Conservation (phyloP, 2,329 filamentous ascomycete genomes). For the Trichoderma atroviride region DNA sequence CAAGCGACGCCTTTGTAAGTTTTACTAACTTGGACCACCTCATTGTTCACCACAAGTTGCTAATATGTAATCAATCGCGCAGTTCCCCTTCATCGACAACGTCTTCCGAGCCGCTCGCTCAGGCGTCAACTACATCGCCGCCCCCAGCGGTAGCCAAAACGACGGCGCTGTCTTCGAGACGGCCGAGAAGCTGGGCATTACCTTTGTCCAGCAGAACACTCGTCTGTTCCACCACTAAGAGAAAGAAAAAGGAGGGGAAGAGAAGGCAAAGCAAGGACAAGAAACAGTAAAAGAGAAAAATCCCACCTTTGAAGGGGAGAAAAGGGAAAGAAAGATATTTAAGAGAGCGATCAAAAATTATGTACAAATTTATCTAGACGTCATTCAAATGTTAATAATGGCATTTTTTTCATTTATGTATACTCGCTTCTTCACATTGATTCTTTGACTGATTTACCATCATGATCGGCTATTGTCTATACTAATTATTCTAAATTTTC, state of each 20-base stretch:
- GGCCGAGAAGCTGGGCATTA: conserved; percentile 87
- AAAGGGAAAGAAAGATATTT: neutral
- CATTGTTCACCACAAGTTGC: neutral
- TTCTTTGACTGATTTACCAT: neutral
- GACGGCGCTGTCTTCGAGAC: conserved; percentile 82
- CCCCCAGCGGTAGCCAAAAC: conserved; percentile 87
- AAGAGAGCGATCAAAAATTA: conserved; percentile 18
- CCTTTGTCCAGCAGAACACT: conserved; percentile 92
- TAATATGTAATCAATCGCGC: neutral
- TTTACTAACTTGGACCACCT: neutral
- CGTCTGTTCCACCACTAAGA: conserved; percentile 90
- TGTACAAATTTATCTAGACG: conserved; percentile 17
- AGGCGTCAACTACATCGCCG: conserved; percentile 94
- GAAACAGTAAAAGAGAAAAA: neutral
- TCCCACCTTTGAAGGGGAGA: neutral
- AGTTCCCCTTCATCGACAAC: conserved; percentile 99
- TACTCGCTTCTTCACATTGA: neutral
- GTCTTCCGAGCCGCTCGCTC: conserved; percentile 88
- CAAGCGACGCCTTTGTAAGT: conserved; percentile 92
- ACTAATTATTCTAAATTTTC: too few species aligned
- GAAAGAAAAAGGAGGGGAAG: conserved; percentile 38
- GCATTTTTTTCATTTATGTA: neutral
- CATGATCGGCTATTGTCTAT: neutral
- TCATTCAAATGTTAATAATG: conserved; percentile 9
- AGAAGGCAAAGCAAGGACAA: neutral